These are phyloP conservation scores for Trametes cinnabarina DNA, from an alignment of 768 basidiomycete genomes.

Conservation along the genomic window DNA sequence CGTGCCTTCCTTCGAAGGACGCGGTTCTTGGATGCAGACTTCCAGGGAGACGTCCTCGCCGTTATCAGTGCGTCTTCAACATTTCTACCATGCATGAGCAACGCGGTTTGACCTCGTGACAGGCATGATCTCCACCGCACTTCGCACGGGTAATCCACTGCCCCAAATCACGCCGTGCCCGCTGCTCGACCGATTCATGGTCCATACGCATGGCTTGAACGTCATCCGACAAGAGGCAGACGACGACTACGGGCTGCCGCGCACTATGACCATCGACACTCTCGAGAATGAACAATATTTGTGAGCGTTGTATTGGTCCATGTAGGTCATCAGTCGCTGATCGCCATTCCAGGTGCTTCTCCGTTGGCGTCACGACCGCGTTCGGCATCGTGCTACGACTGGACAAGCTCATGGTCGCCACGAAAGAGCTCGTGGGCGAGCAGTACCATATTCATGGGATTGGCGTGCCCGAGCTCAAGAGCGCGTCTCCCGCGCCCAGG, in stretches of 20 bases:
- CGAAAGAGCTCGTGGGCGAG: slow-evolving; percentile 85
- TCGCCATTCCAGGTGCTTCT: slow-evolving; percentile 51
- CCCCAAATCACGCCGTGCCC: slow-evolving; percentile 88
- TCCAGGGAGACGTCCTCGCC: slow-evolving; percentile 82
- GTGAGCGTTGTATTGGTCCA: slow-evolving; percentile 39
- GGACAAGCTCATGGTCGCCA: slow-evolving; percentile 75
- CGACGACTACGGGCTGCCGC: slow-evolving; percentile 72
- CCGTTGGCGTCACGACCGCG: slow-evolving; percentile 69
- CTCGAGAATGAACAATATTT: slow-evolving; percentile 77
- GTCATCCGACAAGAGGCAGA: slow-evolving; percentile 70
- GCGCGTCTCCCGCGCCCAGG: neutral
- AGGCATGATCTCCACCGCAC: slow-evolving; percentile 76
- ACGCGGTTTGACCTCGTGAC: neutral
- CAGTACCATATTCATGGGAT: slow-evolving; percentile 82
- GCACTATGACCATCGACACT: slow-evolving; percentile 67
- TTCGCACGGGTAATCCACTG: slow-evolving; percentile 70
- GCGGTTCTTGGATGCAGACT: slow-evolving; percentile 71
- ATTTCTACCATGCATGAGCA: neutral
- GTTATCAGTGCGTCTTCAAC: slow-evolving; percentile 62
- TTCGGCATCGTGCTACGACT: slow-evolving; percentile 69
- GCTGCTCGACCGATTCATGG: slow-evolving; percentile 46
- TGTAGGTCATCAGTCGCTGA: neutral
- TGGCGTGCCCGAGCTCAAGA: slow-evolving; percentile 30
- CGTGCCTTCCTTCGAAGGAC: slow-evolving; percentile 73
- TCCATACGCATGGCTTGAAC: slow-evolving; percentile 55